Percentiles rank a stretch among this genome's conserved stretches.
phyloP scores from a whole-genome alignment of 2,329 filamentous ascomycete species.

The Aureobasidium sp. region DNA sequence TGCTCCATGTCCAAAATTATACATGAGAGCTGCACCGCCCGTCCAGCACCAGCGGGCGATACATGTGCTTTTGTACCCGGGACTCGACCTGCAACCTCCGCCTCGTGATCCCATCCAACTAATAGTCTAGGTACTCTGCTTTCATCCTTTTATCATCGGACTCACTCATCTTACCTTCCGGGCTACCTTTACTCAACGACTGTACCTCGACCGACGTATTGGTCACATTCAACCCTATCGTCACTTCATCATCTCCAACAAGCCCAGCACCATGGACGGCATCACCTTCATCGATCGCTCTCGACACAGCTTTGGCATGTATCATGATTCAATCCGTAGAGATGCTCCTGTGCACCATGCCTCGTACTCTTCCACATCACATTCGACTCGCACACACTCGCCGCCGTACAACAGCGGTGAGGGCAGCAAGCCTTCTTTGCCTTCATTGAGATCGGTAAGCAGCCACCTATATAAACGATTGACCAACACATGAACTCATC shows the following conservation, averaged over 20 bases:
- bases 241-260: background rate
- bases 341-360: conserved; percentile 3
- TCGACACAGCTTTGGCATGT: conserved; percentile 10
- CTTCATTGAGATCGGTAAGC: conserved; percentile 29
- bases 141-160: background rate
- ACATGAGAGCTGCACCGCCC: conserved; percentile 15
- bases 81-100: conserved; percentile 11
- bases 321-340: conserved; percentile 7
- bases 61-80: conserved; percentile 12
- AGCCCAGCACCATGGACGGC: conserved; percentile 2
- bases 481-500: conserved; percentile 13
- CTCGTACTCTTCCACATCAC: conserved; percentile 2
- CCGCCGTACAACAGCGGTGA: conserved; percentile 26
- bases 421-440: conserved; percentile 26
- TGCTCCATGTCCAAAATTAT: conserved; percentile 15
- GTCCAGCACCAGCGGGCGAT: background rate
- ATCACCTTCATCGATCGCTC: background rate
- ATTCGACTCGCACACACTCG: conserved; percentile 18
- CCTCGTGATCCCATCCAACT: conserved; percentile 8
- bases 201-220: background rate
- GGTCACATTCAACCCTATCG: background rate
- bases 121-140: background rate
- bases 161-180: background rate
- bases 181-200: background rate
- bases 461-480: no score